Evolutionary conservation across 2,329 filamentous ascomycete species (phyloP), one percentile per base, ranked within the genome.

Genomic region (Beauveria varroae): DNA sequence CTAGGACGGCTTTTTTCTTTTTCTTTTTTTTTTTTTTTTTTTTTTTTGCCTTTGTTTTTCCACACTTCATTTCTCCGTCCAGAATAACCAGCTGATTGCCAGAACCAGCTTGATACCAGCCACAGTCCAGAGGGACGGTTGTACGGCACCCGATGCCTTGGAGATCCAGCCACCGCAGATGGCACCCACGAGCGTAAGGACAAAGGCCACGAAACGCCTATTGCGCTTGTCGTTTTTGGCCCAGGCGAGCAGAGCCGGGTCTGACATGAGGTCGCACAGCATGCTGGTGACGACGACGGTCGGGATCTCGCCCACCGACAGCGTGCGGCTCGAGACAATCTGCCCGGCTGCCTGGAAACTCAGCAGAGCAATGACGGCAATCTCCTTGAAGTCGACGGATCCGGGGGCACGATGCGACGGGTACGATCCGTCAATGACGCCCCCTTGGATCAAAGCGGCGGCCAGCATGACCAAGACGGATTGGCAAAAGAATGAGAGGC

Each of bases 221-320:
- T 83, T 79, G 43, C 81, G 71, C 70, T 82, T 80, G 18, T 75
- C 72, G 64, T 84, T 84, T 14, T 76, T 72, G 50, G 64, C 65
- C 20, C 67, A 62, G 2, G 75, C 72, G n/a, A 81, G 73, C 14
- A 83, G 68, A 43, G 76, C 71, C 3, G 77, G 76, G 66, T 84
- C 81, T 20, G 77, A 79, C 66, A 81, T 75, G 26, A 84, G 66
- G 66, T 83, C 81, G 67, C 78, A 81, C 66, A 82, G 81, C 44
- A 81, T 71, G 61, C 77, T 80, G n/a, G 81, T 84, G 44, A 83
- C 68, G 10, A 84, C 81, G 53, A 79, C 81, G 0, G 81, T 80
- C 1, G 81, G 81, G 50, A 84, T 71, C 68, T 83, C 81, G 60
- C 79, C 79, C 66, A 79, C 80, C 9, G 79, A 79, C 22, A 84